Base-by-base conservation (phyloP, 1,284 basidiomycete species). In the Ustilago loliicola region DNA sequence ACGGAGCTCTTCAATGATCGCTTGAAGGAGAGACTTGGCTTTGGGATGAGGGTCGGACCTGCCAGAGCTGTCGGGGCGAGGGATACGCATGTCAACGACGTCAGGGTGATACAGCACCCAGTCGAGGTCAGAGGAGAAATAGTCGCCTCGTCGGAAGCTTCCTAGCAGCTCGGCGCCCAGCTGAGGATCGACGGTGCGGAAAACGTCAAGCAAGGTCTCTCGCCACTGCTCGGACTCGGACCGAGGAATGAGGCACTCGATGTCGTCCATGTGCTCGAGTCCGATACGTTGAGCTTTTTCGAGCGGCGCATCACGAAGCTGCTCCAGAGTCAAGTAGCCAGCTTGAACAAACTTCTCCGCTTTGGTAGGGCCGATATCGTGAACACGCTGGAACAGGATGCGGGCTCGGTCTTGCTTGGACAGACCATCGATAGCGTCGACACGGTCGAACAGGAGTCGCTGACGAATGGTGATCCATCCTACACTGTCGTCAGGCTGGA, bases 61-160 rank as follows among this genome's bases (percentile, higher is more conserved):
- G 34, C 17, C n/a, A 1, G 61, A 47, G 19, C 50, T 42, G 45
- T 61, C 61, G 0, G 48, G 9, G 29, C 65, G 64, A 21, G 65
- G 65, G 4, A 53, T 17, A 10, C 57, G 72, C 57, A 69, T 50
- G 23, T 65, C 51, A 42, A 55, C 45, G 0, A 74, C 66, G 5
- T 53, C 34, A 0, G 72, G 72, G 23, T 74, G 66, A 34, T 57
- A 74, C 38, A 74, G 58, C 25, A 74, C 66, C 67, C 62, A 74
- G 45, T 74, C 72, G 30, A 74, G 72, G 36, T 74, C 72, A 21
- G 72, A 74, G 48, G 62, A 74, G 32, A 69, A 74, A 38, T 65
- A 66, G 34, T 74, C 72, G 36, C 72, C 66, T 25, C 72, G 61
- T 23, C 72, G 72, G n/a, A 65, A 74, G 36, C 72, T 74, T 9